Percentiles rank a stretch among this genome's conserved stretches.
Conservation (phyloP, 495 filamentous ascomycete species). For the Neurospora intermedia region DNA sequence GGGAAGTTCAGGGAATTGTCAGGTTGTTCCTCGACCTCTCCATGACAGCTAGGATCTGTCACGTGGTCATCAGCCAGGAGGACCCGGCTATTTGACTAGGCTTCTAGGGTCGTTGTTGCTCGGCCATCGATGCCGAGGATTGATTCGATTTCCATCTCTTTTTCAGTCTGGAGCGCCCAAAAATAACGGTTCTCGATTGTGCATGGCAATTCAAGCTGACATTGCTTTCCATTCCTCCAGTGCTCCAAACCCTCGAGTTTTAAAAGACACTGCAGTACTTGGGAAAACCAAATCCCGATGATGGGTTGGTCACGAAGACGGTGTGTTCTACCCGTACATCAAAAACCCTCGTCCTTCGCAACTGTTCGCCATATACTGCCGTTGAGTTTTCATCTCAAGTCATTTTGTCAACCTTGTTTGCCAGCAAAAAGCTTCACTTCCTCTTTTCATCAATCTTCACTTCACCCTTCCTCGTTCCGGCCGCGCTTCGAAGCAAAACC, state of each 20-base stretch:
- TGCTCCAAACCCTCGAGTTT: background rate
- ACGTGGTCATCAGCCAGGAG: background rate
- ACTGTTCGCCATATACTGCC: background rate
- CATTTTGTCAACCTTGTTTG: too few species aligned
- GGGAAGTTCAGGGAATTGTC: background rate
- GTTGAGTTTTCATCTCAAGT: background rate
- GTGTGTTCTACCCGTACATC: background rate
- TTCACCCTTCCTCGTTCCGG: background rate
- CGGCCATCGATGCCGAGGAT: background rate
- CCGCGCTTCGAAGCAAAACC: conserved; percentile 11
- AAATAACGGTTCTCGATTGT: background rate
- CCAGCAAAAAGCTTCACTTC: background rate
- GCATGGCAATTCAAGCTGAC: background rate
- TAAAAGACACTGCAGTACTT: background rate
- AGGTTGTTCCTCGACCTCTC: background rate
- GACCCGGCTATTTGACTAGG: background rate
- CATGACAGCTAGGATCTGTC: background rate
- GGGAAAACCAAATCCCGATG: background rate
- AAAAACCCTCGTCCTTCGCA: background rate
- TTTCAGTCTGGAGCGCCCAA: background rate
- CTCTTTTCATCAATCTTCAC: background rate
- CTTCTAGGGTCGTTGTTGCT: background rate
- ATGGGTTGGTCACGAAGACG: background rate
- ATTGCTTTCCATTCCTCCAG: background rate
- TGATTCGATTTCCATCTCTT: background rate